These are phyloP conservation scores for Polyplosphaeria fusca DNA, from an alignment of 495 filamentous ascomycete genomes.

Conservation along the genomic window DNA sequence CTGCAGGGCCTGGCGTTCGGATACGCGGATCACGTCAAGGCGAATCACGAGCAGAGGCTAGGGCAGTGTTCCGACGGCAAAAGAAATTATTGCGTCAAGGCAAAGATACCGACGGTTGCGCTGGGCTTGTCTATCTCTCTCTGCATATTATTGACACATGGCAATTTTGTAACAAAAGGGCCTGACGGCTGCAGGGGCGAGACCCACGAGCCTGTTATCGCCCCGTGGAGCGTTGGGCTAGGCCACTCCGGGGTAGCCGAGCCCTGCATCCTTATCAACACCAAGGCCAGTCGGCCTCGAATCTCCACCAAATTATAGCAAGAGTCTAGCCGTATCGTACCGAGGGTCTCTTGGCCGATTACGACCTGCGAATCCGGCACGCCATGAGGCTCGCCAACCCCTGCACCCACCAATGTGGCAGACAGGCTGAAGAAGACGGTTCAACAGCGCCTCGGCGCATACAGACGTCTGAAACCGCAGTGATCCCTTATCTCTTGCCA, in stretches of 20 bases:
- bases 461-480: neutral
- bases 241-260: constrained; percentile 3
- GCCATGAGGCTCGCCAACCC: neutral
- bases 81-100: constrained; percentile 1
- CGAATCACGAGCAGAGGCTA: constrained; percentile 10
- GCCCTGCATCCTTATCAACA: constrained; percentile 19
- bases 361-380: neutral
- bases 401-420: neutral
- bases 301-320: constrained; percentile 17
- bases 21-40: constrained; percentile 5
- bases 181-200: neutral
- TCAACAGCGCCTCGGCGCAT: neutral
- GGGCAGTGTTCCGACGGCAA: neutral
- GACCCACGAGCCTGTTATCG: constrained; percentile 1
- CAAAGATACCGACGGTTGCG: neutral
- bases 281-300: constrained; percentile 12
- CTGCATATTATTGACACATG: constrained; percentile 14
- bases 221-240: neutral
- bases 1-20: constrained; percentile 24
- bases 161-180: constrained; percentile 20
- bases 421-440: neutral
- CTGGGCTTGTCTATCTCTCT: constrained; percentile 1
- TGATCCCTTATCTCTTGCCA: constrained; percentile 27
- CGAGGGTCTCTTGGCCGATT: constrained; percentile 15
- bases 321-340: no score